Conservation (phyloP, 805 yeast genomes). For the Kodamaea lidongshanica region DNA sequence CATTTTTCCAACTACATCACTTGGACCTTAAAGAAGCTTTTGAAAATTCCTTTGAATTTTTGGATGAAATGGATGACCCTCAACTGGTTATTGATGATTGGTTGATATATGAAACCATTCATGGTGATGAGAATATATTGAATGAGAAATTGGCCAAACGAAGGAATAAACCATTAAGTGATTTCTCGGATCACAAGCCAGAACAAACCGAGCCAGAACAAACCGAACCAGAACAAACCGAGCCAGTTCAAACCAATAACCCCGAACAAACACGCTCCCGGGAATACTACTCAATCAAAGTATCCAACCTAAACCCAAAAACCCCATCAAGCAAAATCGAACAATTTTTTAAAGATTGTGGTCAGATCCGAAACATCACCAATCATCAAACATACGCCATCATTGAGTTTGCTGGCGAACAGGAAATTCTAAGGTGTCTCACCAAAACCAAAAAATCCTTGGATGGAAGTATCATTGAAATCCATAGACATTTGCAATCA, state of each 20-base stretch:
- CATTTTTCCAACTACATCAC: slow-evolving; percentile 32
- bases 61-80: slow-evolving; percentile 40
- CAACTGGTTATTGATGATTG: slow-evolving; percentile 44
- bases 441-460: slow-evolving; percentile 51
- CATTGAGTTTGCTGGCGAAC: slow-evolving; percentile 50
- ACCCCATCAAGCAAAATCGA: slow-evolving; percentile 34
- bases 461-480: slow-evolving; percentile 37
- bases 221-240: slow-evolving; percentile 14
- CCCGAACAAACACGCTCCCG: too few species aligned
- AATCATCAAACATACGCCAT: slow-evolving; percentile 15
- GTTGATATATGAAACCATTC: slow-evolving; percentile 27
- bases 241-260: slow-evolving; percentile 10
- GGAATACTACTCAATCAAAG: slow-evolving; percentile 55
- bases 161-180: background rate
- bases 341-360: slow-evolving; percentile 55
- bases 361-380: slow-evolving; percentile 39
- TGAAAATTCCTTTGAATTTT: slow-evolving; percentile 2
- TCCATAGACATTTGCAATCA: slow-evolving; percentile 39
- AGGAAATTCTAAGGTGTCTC: slow-evolving; percentile 50
- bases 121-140: slow-evolving; percentile 20
- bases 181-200: slow-evolving; percentile 4
- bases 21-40: slow-evolving; percentile 2
- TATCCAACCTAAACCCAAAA: slow-evolving; percentile 40
- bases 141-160: background rate
- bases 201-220: slow-evolving; percentile 1